Base-by-base conservation (phyloP, 306 rosid genomes). In the Glycine soja region DNA sequence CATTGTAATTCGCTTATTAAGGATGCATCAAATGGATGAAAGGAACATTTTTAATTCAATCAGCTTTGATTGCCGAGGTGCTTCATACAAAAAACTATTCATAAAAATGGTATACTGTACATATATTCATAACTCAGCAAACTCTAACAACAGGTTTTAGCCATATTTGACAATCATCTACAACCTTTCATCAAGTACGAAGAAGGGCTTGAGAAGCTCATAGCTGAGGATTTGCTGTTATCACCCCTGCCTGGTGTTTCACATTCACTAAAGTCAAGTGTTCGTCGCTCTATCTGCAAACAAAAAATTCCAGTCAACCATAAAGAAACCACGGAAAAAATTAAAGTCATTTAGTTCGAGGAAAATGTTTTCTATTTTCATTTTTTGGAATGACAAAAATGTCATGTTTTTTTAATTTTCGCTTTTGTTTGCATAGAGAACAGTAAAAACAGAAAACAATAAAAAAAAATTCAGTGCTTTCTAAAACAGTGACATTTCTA, bases 201-300 rank as follows among this genome's bases (percentile, higher is more conserved):
- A 48, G 97, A 87, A 36, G 98, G 92, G 56, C 98, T 93, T 15
- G 91, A 84, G 56, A 87, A 68, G 87, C 75, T 81, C 19, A 77
- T 51, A 53, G 88, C 80, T 5, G 91, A 86, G 8, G 93, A 78
- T 85, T 87, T 95, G 61, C 86, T 83, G 14, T 73, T 69, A 14
- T 89, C 96, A 73, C 83, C 92, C 85, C 88, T 92, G 65, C 82
- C 89, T 0, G 98, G 98, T 24, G 97, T 86, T 78, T 85, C 99
- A 62, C 99, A 96, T 80, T 93, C 99, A 36, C 98, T 93, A 19
- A 96, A 96, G 89, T 96, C 99, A 18, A 96, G 97, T 32, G 78
- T 82, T 16, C 99, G 92, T 50, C 98, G 81, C 85, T 96, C 97
- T 19, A 89, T 84, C 99, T 96, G 88, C 81, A 80, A 61, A 72